Evolutionary conservation across 1,284 basidiomycete genomes (phyloP).

Genomic region (Schizopora paradoxa): DNA sequence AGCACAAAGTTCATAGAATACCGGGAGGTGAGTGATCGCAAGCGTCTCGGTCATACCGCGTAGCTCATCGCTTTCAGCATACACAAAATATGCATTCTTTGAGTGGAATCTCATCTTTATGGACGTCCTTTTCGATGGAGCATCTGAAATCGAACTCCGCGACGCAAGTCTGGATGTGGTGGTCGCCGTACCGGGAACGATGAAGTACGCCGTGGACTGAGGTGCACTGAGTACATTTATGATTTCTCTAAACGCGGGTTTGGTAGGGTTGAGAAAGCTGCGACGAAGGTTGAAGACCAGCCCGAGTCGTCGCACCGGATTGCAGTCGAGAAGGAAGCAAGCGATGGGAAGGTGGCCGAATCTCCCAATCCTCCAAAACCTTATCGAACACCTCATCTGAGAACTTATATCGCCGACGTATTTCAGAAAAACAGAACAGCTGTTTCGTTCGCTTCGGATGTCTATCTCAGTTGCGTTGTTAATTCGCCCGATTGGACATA

Average conservation of each 20-base stretch:
- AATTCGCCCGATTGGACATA: conserved; percentile 29
- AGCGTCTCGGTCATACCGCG: too few species aligned
- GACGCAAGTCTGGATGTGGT: conserved; percentile 49
- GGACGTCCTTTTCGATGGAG: conserved; percentile 76
- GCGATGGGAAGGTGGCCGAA: not conserved
- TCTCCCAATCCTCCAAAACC: not conserved
- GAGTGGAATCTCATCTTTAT: conserved; percentile 83
- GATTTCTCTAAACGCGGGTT: too few species aligned
- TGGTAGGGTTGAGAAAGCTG: too few species aligned
- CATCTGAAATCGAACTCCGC: conserved; percentile 57
- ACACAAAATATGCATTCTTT: conserved; percentile 80
- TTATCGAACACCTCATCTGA: too few species aligned
- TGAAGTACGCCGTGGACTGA: too few species aligned
- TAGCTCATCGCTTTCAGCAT: conserved; percentile 47
- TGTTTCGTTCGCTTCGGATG: conserved; percentile 42
- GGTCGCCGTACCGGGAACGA: too few species aligned
- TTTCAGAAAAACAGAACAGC: conserved; percentile 20
- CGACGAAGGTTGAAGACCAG: too few species aligned
- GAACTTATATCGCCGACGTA: not conserved
- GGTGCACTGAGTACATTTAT: too few species aligned
- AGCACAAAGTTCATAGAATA: conserved; percentile 74
- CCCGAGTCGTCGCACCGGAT: not conserved
- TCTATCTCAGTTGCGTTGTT: conserved; percentile 45
- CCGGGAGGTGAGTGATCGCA: conserved; percentile 65
- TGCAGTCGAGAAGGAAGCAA: not conserved